Evolutionary conservation across 495 filamentous ascomycete genomes (phyloP).

Genomic region (Apiosordaria backusii): DNA sequence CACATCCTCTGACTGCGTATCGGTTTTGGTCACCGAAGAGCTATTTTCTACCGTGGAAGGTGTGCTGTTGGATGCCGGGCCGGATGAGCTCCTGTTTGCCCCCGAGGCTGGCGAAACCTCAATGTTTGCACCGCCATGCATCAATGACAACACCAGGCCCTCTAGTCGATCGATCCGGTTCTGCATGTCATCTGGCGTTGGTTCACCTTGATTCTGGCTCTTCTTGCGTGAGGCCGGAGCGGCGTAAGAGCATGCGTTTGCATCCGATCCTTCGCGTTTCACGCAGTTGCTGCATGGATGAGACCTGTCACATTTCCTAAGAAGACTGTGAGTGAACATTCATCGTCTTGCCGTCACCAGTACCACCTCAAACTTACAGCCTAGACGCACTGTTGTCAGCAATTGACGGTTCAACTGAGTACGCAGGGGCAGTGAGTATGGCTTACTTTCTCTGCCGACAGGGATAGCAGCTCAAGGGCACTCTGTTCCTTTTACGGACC

Average conservation of each 20-base stretch:
- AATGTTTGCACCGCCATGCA: conserved; percentile 75
- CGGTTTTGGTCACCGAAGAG: conserved; percentile 54
- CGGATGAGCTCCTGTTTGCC: conserved; percentile 55
- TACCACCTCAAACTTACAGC: conserved; percentile 23
- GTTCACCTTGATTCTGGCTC: conserved; percentile 60
- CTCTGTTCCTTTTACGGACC: conserved; percentile 88
- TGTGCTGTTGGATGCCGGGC: conserved; percentile 59
- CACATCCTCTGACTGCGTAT: conserved; percentile 50
- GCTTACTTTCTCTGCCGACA: conserved; percentile 92
- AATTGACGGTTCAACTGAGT: neutral
- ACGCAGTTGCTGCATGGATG: conserved; percentile 94
- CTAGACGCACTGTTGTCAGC: conserved; percentile 32
- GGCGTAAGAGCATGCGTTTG: conserved; percentile 85
- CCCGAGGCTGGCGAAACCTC: conserved; percentile 33
- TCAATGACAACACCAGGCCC: conserved; percentile 88
- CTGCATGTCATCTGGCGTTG: conserved; percentile 93
- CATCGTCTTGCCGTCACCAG: neutral
- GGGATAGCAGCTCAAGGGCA: conserved; percentile 90
- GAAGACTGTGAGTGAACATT: neutral
- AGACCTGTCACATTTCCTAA: conserved; percentile 82
- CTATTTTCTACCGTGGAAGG: conserved; percentile 62
- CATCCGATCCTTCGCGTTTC: conserved; percentile 71
- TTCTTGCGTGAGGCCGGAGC: conserved; percentile 73
- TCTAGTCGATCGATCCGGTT: conserved; percentile 96
- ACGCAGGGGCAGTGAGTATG: conserved; percentile 11